Percentiles rank a stretch among this genome's conserved stretches.
These are phyloP conservation scores for Plasmodium gaboni DNA, from an alignment of 169 alveolate species.

Conservation along the genomic window DNA sequence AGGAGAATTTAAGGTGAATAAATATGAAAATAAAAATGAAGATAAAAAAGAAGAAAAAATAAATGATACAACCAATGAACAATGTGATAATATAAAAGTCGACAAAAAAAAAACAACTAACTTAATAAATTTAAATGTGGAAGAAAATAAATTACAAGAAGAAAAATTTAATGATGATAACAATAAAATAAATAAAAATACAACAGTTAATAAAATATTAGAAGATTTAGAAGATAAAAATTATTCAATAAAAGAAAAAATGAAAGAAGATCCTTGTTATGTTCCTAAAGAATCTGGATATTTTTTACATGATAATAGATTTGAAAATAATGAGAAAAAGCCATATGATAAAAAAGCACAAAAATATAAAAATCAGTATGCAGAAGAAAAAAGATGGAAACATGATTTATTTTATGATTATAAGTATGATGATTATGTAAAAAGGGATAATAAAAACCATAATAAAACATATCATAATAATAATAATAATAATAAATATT, in stretches of 20 bases:
- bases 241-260: slow-evolving; percentile 51
- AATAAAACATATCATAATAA: slow-evolving; percentile 10
- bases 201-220: neutral
- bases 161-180: neutral
- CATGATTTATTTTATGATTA: slow-evolving; percentile 73
- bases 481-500: slow-evolving; percentile 12
- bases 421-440: slow-evolving; percentile 49
- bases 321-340: slow-evolving; percentile 47
- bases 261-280: slow-evolving; percentile 76
- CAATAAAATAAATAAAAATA: neutral
- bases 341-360: slow-evolving; percentile 12
- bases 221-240: slow-evolving; percentile 13
- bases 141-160: neutral
- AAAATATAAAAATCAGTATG: slow-evolving; percentile 18
- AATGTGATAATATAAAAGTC: neutral
- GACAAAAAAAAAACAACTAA: neutral
- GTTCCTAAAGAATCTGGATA: slow-evolving; percentile 71
- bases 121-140: neutral
- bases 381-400: slow-evolving; percentile 64
- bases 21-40: neutral
- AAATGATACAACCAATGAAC: neutral
- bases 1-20: neutral
- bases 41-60: neutral
- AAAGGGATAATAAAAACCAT: slow-evolving; percentile 17
- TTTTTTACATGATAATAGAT: slow-evolving; percentile 68